Conservation (phyloP, 2,329 filamentous ascomycete genomes). For the Knufia fluminis region DNA sequence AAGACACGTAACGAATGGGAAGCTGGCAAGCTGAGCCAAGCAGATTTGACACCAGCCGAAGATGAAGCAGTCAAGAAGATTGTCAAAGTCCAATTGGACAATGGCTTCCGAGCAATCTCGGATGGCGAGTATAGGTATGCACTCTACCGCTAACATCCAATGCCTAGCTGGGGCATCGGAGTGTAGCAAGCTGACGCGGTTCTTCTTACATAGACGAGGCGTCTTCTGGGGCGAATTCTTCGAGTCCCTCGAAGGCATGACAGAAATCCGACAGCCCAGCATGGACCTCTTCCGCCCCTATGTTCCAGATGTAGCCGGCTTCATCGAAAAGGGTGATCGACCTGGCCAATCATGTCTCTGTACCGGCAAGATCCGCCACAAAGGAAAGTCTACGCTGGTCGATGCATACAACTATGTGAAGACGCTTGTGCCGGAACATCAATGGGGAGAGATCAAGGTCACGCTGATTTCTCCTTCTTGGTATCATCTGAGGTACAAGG, state of each 20-base stretch:
- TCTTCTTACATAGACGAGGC: neutral
- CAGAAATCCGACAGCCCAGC: slow-evolving; percentile 34
- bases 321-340: slow-evolving; percentile 43
- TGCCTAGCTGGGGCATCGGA: too few species aligned
- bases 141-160: neutral
- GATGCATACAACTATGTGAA: slow-evolving; percentile 48
- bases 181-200: neutral
- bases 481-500: slow-evolving; percentile 49
- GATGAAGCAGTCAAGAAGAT: slow-evolving; percentile 56
- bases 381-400: slow-evolving; percentile 30
- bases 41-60: slow-evolving; percentile 55
- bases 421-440: slow-evolving; percentile 44
- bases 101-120: slow-evolving; percentile 55
- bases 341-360: slow-evolving; percentile 43
- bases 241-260: slow-evolving; percentile 40
- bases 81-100: slow-evolving; percentile 54
- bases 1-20: slow-evolving; percentile 49
- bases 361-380: slow-evolving; percentile 42
- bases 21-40: slow-evolving; percentile 44
- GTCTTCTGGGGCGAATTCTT: slow-evolving; percentile 42
- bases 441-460: slow-evolving; percentile 52
- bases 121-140: slow-evolving; percentile 54
- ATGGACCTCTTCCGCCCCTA: slow-evolving; percentile 40
- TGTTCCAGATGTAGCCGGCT: slow-evolving; percentile 47
- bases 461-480: slow-evolving; percentile 52